Base-by-base conservation (phyloP, 2,329 filamentous ascomycete species). In the Exophiala mesophila region DNA sequence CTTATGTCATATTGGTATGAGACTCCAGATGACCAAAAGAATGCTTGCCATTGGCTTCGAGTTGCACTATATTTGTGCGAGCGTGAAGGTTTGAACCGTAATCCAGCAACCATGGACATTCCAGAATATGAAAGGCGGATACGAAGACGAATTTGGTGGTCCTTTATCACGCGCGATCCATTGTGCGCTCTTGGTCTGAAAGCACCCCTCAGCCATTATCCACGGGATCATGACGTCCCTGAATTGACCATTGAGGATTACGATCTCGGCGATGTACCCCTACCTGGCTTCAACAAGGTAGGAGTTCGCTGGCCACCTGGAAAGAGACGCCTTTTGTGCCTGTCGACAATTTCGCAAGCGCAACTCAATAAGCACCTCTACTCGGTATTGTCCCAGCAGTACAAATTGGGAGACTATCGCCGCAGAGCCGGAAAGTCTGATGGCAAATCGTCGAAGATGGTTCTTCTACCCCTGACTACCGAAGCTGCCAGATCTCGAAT, bases 31-130 rank as follows among this genome's bases (percentile, higher is more conserved):
- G 89, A 96, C 62, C 88, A 94, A 62, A 96, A 96, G 63, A 89
- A 96, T 62, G 95, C 88, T 34, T 95, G 89, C 85, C 88, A 96
- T 61, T 96, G 89, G 89, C 95, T 95, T 86, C 89, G 89, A 13
- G 86, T 95, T 26, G 89, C 88, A 31, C 85, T 94, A 45, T 95
- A 88, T 9, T 72, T 95, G 34, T 88, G 88, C 39, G 87, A 94
- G 63, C 94, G 88, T 7, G 94, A 95, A 51, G 88, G 89, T 6
- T 74, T 96, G n/a, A 88, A 96, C 64, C 83, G 88, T 48, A 86
- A 94, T 56, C 87, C 88, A 3, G 76, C 76, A 23, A 83, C 82
- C 45, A 88, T 85, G 6, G 82, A 77, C 55, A 87, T 94, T 76
- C 75, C 85, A 23, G 65, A 69, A 2, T 73, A 77, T 38, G 83